Conservation (phyloP, 202 grass and related monocot species). For the Alloteropsis angusta region DNA sequence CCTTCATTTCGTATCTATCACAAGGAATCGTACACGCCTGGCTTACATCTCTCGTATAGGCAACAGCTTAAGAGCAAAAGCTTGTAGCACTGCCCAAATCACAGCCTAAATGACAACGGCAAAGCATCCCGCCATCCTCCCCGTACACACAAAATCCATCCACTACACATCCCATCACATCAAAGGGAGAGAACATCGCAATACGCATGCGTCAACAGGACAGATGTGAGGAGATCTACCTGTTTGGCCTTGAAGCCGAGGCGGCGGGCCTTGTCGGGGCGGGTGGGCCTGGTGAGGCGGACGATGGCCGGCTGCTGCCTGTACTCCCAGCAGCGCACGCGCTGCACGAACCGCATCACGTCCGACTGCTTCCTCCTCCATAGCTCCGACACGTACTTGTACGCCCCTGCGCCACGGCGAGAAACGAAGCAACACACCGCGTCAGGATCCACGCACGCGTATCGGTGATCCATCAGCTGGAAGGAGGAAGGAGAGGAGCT, state of each 20-base stretch:
- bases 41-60: background rate
- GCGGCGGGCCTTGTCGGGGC: conserved; percentile 85
- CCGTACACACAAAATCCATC: background rate
- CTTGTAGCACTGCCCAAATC: background rate
- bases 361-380: conserved; percentile 98
- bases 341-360: conserved; percentile 94
- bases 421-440: background rate
- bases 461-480: background rate
- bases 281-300: conserved; percentile 69
- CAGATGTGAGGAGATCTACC: conserved; percentile 21
- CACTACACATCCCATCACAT: background rate
- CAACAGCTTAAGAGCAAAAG: background rate
- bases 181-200: background rate
- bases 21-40: background rate
- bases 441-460: background rate
- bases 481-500: background rate
- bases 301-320: conserved; percentile 86
- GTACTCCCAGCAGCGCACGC: conserved; percentile 97
- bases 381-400: conserved; percentile 92
- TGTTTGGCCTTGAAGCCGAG: conserved; percentile 95
- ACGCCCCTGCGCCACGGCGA: conserved; percentile 49
- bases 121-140: too few relatives aligned
- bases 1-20: background rate
- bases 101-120: background rate
- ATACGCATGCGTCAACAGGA: background rate